Evolutionary conservation across 1,284 basidiomycete species (phyloP), one percentile per base, ranked within the genome.

Genomic region (Ceratobasidium sp.): DNA sequence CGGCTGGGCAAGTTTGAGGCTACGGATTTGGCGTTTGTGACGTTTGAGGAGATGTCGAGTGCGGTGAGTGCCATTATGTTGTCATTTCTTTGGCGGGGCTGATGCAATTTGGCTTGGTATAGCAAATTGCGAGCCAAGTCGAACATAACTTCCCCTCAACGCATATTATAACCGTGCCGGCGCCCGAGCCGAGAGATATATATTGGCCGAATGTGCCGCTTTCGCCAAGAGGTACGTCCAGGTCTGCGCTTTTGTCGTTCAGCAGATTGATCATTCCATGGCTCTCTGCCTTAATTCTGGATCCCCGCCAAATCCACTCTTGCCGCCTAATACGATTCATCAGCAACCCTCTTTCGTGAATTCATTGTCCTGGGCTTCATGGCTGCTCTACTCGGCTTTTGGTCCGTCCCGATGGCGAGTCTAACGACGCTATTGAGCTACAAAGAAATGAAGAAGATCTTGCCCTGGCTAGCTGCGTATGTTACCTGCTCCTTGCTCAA

Each of bases 141-240:
- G 93, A 92, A 0, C 93, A 96, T 37, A 69, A 81, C 88, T 91
- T 2, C 86, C 91, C 0, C 85, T 86, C 59, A 89, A 93, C 13
- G 86, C 86, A 73, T 86, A 91, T 79, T 65, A 84, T 85, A 14
- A 95, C 94, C 1, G 86, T 86, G 61, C 88, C 88, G 5, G 96
- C 97, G 0, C 96, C 96, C 0, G 97, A 99, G 81, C 97, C 97
- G 9, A 88, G 97, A 56, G 97, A 99, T 81, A 93, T 99, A 74
- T 89, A 98, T 22, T 99, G 97, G 98, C 86, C 89, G 53, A 96
- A 95, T 79, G 91, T 98, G 83, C 85, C 88, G 0, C 88, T 92
- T 74, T 87, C 91, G 0, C 82, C 85, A 3, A 81, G 85, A 41
- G 83, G 87, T 58, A 58, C 34, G 66, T 34, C n/a, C 14, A 56